Percentiles rank a stretch among this genome's conserved stretches.
Conservation (phyloP, 169 alveolate species). For the Babesia divergens region DNA sequence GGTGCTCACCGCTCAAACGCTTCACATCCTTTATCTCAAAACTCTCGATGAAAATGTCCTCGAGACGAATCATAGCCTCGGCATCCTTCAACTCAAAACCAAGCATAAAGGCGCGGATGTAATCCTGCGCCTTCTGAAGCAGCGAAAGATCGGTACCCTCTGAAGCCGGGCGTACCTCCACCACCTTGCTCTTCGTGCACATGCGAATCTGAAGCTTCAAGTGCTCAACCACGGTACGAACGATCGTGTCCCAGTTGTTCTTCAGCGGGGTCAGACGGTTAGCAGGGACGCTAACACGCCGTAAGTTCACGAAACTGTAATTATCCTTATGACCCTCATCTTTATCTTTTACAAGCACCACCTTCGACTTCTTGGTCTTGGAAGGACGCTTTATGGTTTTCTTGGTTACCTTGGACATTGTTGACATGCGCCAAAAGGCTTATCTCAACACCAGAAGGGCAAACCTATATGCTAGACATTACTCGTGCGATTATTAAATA, state of each 20-base stretch:
- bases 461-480: no score
- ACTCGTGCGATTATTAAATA: no score
- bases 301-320: slow-evolving; percentile 41
- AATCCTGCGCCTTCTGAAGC: slow-evolving; percentile 92
- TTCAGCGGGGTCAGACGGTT: slow-evolving; percentile 62
- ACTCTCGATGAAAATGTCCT: slow-evolving; percentile 95
- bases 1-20: slow-evolving; percentile 95
- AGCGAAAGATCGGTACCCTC: slow-evolving; percentile 67
- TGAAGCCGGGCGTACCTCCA: slow-evolving; percentile 60
- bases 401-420: slow-evolving; percentile 21
- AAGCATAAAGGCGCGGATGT: slow-evolving; percentile 94
- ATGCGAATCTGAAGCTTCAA: slow-evolving; percentile 67
- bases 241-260: slow-evolving; percentile 64
- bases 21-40: slow-evolving; percentile 98
- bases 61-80: slow-evolving; percentile 95
- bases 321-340: slow-evolving; percentile 1
- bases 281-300: slow-evolving; percentile 62
- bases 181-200: slow-evolving; percentile 68
- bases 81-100: slow-evolving; percentile 99
- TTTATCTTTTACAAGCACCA: not conserved
- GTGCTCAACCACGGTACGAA: slow-evolving; percentile 60
- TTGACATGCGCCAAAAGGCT: no score
- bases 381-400: slow-evolving; percentile 24
- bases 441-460: no score
- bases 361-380: slow-evolving; percentile 38